These are phyloP conservation scores for Venturia asperata DNA, from an alignment of 2,329 filamentous ascomycete species.

Conservation along the genomic window DNA sequence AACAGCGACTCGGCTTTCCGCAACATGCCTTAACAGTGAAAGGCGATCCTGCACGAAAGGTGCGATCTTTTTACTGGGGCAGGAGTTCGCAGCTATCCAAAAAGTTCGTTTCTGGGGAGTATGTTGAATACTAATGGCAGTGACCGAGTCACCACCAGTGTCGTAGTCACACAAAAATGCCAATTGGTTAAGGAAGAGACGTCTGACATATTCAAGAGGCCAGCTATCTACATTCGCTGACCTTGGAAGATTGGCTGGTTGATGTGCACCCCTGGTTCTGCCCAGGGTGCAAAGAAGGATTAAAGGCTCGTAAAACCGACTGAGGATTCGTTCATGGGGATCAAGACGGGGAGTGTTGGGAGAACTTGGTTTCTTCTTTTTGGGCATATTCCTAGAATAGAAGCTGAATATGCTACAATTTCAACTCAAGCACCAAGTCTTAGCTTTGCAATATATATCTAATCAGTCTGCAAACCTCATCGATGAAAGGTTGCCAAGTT, in stretches of 20 bases:
- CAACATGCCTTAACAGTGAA: not conserved
- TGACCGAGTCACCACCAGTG: constrained; percentile 8
- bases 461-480: not conserved
- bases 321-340: not conserved
- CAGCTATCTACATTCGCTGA: not conserved
- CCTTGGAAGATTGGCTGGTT: constrained; percentile 4
- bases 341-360: not conserved
- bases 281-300: constrained; percentile 9
- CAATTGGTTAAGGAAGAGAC: not conserved
- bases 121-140: not conserved
- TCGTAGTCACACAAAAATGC: constrained; percentile 9
- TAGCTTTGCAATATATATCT: not conserved
- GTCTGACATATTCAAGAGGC: constrained; percentile 5
- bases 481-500: not conserved
- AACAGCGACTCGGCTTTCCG: not conserved
- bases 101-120: not conserved
- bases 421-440: not conserved
- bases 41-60: constrained; percentile 9
- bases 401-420: not conserved
- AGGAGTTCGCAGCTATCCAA: constrained; percentile 10
- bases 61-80: not conserved
- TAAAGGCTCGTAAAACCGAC: constrained; percentile 12
- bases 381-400: not conserved
- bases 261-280: not conserved
- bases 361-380: constrained; percentile 2